Base-by-base conservation (phyloP, 2,329 filamentous ascomycete genomes). In the Diplodia corticola region DNA sequence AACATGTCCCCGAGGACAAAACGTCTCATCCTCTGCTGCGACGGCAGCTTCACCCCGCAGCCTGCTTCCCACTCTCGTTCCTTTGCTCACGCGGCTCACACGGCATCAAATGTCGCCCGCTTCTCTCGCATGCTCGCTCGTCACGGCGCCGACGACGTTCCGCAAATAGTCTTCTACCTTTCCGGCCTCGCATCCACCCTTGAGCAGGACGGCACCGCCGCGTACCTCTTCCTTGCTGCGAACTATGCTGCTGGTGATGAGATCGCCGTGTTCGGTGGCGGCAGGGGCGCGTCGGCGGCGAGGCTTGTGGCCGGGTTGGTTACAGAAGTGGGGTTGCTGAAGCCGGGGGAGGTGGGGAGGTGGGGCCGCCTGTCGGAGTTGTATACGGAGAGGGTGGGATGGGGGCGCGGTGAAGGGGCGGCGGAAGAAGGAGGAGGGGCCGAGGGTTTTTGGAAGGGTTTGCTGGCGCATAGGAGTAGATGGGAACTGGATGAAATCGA, bases 81-180 rank as follows among this genome's bases (percentile, higher is more conserved):
- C 12, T 33, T 44, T 28, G 5, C 40, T 20, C 7, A 44, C 33
- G 12, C 33, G 7, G 37, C 22, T 12, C 22, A 76, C 4, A 77
- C 81, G 9, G 81, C 82, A 2, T 82, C 79, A 70, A 85, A 85
- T 69, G 80, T 84, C 46, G 83, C 82, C 0, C 76, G 82, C 4
- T 76, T 85, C 26, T 78, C 78, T 7, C 76, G 82, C 68, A 82
- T 83, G 17, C 82, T 85, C 70, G 82, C 81, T 64, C 75, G 81
- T 9, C 74, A 80, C 61, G 81, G 78, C 70, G 74, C 76, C 22
- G 28, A 49, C 40, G 24, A 37, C n/a, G 28, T 55, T 24, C 80
- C 80, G 13, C 83, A 85, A 69, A 78, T 85, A 33, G 79, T 82
- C 4, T 83, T 82, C 69, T 85, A 85, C 69, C 81, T 83, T 50